Evolutionary conservation across 202 grass and related monocot species (phyloP).

Genomic region (Eragrostis tef): DNA sequence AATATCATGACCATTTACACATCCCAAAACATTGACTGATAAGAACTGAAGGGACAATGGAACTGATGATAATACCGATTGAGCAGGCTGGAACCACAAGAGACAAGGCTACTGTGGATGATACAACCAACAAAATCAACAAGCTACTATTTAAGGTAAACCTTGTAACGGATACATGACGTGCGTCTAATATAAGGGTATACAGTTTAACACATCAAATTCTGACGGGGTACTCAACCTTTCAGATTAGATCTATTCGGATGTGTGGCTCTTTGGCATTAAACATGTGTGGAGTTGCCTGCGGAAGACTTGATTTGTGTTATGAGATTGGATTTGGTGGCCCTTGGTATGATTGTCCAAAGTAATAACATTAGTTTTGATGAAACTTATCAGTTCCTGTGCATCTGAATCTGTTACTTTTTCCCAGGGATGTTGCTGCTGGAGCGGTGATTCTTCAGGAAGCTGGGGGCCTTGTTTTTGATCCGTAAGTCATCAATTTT

Average conservation of each 20-base stretch:
- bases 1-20: not conserved
- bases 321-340: constrained; percentile 97
- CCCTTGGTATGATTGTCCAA: constrained; percentile 67
- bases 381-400: not conserved
- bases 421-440: constrained; percentile 80
- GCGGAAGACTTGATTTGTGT: constrained; percentile 92
- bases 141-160: constrained; percentile 88
- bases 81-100: constrained; percentile 82
- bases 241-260: constrained; percentile 88
- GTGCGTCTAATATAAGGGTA: not conserved
- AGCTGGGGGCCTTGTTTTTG: constrained; percentile 90
- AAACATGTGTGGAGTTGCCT: constrained; percentile 92
- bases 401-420: constrained; percentile 32
- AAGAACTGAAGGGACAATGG: constrained; percentile 18
- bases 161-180: constrained; percentile 29
- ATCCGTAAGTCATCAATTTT: constrained; percentile 65
- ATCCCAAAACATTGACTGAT: not conserved
- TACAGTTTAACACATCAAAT: not conserved
- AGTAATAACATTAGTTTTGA: not conserved
- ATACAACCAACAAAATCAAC: constrained; percentile 88
- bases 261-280: constrained; percentile 95
- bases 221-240: constrained; percentile 24
- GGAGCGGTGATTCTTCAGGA: constrained; percentile 92
- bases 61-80: constrained; percentile 39
- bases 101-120: constrained; percentile 69